phyloP scores from a whole-genome alignment of 805 yeast species.

The Candida succiphila region DNA sequence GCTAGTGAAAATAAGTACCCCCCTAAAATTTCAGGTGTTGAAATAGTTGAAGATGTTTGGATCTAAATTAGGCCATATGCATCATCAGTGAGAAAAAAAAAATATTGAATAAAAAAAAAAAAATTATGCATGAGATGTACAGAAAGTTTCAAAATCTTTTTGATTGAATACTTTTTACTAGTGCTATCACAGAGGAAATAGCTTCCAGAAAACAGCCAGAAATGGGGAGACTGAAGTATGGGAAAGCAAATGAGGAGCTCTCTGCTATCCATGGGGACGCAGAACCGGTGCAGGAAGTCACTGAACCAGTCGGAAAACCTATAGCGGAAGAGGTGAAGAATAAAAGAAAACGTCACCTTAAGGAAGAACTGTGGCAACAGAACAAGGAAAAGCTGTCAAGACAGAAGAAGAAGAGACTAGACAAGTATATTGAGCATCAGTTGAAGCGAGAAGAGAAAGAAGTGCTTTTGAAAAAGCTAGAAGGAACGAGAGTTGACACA shows the following conservation, averaged over 20 bases:
- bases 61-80: no score
- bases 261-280: background rate
- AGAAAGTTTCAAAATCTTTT: no score
- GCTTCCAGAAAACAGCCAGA: background rate
- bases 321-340: constrained; percentile 53
- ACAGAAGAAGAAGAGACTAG: constrained; percentile 69
- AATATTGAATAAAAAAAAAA: no score
- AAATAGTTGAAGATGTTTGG: no score
- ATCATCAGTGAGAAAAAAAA: no score
- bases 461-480: constrained; percentile 60
- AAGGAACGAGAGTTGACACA: constrained; percentile 62
- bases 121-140: no score
- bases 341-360: constrained; percentile 55
- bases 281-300: background rate
- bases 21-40: no score
- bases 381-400: constrained; percentile 61
- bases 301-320: constrained; percentile 35
- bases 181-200: no score
- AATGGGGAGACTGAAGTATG: constrained; percentile 1
- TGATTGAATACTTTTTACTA: no score
- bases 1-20: no score
- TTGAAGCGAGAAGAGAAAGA: constrained; percentile 82
- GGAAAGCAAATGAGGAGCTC: background rate
- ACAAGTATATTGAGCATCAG: constrained; percentile 89
- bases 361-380: constrained; percentile 46